These are phyloP conservation scores for Priceomyces carsonii DNA, from an alignment of 805 yeast genomes.

Conservation along the genomic window DNA sequence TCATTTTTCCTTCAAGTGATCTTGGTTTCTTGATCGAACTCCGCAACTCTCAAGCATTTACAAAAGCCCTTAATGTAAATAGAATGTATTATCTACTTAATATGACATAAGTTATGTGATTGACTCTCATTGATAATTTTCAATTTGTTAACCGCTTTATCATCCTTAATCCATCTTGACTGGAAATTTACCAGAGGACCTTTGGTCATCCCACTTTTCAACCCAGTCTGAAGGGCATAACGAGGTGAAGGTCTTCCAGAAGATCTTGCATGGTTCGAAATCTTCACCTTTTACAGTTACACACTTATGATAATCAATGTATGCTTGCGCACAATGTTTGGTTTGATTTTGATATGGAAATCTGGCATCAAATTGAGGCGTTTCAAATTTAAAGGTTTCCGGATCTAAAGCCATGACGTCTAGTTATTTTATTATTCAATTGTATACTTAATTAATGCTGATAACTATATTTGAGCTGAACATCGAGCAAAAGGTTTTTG, in stretches of 20 bases:
- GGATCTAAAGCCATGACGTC: conserved; percentile 37
- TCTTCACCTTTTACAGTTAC: conserved; percentile 96
- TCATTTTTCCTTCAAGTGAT: background rate
- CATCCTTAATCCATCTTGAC: conserved; percentile 32
- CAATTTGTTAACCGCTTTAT: no score
- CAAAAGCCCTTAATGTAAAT: no score
- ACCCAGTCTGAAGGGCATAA: conserved; percentile 85
- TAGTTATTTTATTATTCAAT: conserved; percentile 9
- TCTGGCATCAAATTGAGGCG: conserved; percentile 75
- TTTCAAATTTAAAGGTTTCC: conserved; percentile 42
- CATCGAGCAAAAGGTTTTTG: conserved; percentile 7
- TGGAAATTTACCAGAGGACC: conserved; percentile 55
- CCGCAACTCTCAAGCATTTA: no score
- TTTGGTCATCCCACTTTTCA: conserved; percentile 86
- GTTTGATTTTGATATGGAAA: conserved; percentile 98
- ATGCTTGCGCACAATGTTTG: conserved; percentile 97
- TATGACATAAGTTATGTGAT: no score
- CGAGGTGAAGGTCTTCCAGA: conserved; percentile 86
- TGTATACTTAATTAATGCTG: background rate
- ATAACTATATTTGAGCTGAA: background rate
- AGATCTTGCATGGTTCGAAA: conserved; percentile 95
- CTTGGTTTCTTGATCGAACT: no score
- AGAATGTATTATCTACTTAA: conserved; percentile 4
- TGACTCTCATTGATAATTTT: no score
- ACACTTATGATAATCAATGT: conserved; percentile 98